Conservation (phyloP, 139 green algal genomes). For the Coccomyxa sp. region DNA sequence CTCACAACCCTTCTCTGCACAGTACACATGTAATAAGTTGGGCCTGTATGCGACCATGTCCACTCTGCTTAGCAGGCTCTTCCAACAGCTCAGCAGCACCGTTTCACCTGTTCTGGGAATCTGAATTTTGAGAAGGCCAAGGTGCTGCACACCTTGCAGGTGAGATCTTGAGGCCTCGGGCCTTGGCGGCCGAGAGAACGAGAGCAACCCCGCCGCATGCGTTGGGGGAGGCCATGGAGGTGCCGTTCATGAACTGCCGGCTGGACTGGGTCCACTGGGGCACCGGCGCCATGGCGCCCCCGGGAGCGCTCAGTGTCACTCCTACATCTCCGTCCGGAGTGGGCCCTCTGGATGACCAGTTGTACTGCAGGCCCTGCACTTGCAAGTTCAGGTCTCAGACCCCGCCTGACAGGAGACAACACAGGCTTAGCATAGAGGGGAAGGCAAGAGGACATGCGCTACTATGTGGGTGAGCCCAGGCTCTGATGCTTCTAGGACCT, state of each 20-base stretch:
- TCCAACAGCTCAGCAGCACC: too few species aligned
- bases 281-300: constrained; percentile 75
- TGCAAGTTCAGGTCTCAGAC: too few species aligned
- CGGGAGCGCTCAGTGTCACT: constrained; percentile 68
- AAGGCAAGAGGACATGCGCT: too few species aligned
- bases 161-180: constrained; percentile 22
- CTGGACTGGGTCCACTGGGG: constrained; percentile 67
- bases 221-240: constrained; percentile 75
- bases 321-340: constrained; percentile 72
- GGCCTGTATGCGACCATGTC: too few species aligned
- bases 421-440: too few species aligned
- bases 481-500: neutral
- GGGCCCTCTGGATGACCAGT: constrained; percentile 71
- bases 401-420: too few species aligned
- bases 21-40: too few species aligned
- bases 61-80: too few species aligned
- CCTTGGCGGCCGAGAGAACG: constrained; percentile 67
- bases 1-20: too few species aligned
- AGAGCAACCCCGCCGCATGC: constrained; percentile 77
- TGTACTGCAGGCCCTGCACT: constrained; percentile 79
- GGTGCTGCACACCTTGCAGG: constrained; percentile 35
- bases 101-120: too few species aligned
- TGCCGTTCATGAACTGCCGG: constrained; percentile 88
- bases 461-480: neutral
- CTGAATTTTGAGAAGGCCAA: too few species aligned